phyloP scores from a whole-genome alignment of 169 alveolate genomes.

The Pseudocohnilembus persalinus region DNA sequence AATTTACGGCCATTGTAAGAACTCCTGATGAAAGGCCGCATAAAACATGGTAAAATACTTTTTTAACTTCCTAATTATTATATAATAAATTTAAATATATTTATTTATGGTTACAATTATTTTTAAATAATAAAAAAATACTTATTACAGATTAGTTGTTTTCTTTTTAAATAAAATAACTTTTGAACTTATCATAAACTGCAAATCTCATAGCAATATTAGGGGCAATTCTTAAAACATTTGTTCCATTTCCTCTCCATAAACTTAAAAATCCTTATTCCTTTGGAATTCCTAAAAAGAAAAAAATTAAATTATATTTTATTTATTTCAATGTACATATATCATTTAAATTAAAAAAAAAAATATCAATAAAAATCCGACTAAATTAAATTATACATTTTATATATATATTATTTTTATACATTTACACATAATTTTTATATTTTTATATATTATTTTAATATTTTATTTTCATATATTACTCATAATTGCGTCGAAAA shows the following conservation, averaged over 20 bases:
- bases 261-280: conserved; percentile 18
- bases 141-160: too few relatives aligned
- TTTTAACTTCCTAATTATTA: background rate
- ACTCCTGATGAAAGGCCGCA: conserved; percentile 24
- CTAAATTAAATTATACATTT: too few relatives aligned
- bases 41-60: background rate
- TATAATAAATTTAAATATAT: background rate
- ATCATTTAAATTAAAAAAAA: too few relatives aligned
- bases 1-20: conserved; percentile 1
- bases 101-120: background rate
- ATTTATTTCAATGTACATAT: too few relatives aligned
- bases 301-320: too few relatives aligned
- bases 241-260: conserved; percentile 37
- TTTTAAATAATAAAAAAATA: conserved; percentile 15
- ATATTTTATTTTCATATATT: too few relatives aligned
- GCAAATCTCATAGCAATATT: conserved; percentile 31
- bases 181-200: conserved; percentile 25
- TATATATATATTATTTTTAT: too few relatives aligned
- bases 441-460: too few relatives aligned
- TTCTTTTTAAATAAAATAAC: background rate
- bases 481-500: background rate
- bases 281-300: background rate
- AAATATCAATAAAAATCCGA: too few relatives aligned
- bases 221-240: conserved; percentile 20
- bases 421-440: too few relatives aligned